These are phyloP conservation scores for Trichocladium antarcticum DNA, from an alignment of 495 filamentous ascomycete species.

Conservation along the genomic window DNA sequence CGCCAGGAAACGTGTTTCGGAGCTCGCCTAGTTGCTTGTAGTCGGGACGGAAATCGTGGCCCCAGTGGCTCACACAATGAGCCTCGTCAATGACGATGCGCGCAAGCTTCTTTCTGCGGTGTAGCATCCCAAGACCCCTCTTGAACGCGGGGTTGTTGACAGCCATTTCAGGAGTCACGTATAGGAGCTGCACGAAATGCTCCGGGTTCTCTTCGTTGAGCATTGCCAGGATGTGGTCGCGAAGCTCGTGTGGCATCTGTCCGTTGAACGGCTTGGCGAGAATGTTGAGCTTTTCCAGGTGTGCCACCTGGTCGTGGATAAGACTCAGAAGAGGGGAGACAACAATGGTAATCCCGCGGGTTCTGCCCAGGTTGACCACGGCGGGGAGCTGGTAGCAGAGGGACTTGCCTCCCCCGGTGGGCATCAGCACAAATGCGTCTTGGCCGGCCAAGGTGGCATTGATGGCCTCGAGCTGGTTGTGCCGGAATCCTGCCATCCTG, in stretches of 20 bases:
- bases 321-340: constrained; percentile 89
- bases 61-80: constrained; percentile 98
- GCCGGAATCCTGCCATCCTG: constrained; percentile 68
- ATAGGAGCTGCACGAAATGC: constrained; percentile 67
- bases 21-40: constrained; percentile 78
- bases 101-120: constrained; percentile 57
- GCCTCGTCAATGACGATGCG: constrained; percentile 95
- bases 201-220: constrained; percentile 55
- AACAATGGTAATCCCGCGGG: constrained; percentile 78
- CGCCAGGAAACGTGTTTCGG: constrained; percentile 53
- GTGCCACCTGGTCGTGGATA: constrained; percentile 90
- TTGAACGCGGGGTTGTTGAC: constrained; percentile 59
- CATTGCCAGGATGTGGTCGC: constrained; percentile 46
- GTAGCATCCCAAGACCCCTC: constrained; percentile 49
- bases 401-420: constrained; percentile 93
- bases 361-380: constrained; percentile 68
- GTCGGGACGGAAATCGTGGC: constrained; percentile 94
- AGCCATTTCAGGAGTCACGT: constrained; percentile 95
- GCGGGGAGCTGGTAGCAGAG: constrained; percentile 94
- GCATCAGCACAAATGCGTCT: constrained; percentile 92
- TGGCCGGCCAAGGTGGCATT: constrained; percentile 80
- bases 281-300: constrained; percentile 64
- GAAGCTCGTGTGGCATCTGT: constrained; percentile 48
- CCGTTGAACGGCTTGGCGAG: constrained; percentile 68
- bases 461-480: constrained; percentile 91